A percentile compares a stretch with the other conserved stretches of the same genome.
phyloP scores from a whole-genome alignment of 2,329 filamentous ascomycete species.

The Fusarium sp. region DNA sequence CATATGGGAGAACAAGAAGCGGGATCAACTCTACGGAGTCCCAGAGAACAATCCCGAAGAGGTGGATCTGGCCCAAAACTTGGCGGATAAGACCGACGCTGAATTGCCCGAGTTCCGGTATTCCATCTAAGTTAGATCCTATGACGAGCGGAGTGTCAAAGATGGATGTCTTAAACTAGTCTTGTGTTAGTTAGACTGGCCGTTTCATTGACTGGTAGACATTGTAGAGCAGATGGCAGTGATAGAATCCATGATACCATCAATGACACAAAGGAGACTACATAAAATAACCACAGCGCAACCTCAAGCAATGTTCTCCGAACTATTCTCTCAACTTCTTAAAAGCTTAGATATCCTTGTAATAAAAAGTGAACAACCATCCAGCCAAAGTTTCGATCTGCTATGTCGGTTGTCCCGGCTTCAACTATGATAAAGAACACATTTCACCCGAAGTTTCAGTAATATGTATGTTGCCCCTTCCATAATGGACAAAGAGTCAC shows the following conservation, averaged over 20 bases:
- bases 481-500: too few species aligned
- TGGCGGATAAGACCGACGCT: neutral
- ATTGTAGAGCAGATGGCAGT: neutral
- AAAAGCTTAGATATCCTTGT: neutral
- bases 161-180: neutral
- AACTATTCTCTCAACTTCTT: neutral
- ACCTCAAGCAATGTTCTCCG: neutral
- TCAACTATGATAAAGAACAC: too few species aligned
- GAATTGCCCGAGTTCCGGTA: neutral
- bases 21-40: neutral
- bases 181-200: neutral
- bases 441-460: too few species aligned
- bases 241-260: neutral
- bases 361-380: neutral
- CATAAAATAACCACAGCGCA: fast-evolving
- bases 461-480: too few species aligned
- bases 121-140: neutral
- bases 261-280: neutral
- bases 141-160: neutral
- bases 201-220: neutral
- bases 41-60: neutral
- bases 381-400: too few species aligned
- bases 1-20: neutral
- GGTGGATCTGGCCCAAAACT: neutral
- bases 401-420: too few species aligned